Conservation (phyloP, 768 basidiomycete species). For the Psilocybe tampanensis region DNA sequence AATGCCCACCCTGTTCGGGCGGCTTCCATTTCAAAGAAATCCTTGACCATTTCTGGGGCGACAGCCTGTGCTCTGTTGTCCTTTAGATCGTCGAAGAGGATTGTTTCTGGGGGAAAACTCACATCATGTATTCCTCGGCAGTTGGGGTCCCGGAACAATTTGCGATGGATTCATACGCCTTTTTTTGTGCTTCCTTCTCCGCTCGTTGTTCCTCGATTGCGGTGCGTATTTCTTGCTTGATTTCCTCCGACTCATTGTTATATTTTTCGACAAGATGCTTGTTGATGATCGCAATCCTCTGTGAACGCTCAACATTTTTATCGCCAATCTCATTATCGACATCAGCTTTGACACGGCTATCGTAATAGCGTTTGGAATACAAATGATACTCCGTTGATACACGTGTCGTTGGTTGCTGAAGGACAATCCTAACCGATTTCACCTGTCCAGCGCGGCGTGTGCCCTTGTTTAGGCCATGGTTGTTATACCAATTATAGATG, state of each 20-base stretch:
- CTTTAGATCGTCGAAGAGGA: not conserved
- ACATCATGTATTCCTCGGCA: not conserved
- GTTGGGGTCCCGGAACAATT: not conserved
- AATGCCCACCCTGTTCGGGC: conserved; percentile 10
- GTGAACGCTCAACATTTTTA: not conserved
- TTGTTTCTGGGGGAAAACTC: not conserved
- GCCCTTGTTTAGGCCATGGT: not conserved
- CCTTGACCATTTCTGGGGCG: conserved; percentile 4
- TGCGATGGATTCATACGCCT: not conserved
- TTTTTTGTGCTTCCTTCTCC: not conserved
- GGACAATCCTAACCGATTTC: not conserved
- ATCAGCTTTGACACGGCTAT: not conserved
- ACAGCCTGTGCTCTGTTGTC: not conserved
- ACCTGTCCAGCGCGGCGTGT: not conserved
- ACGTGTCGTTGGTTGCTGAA: not conserved
- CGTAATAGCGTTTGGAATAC: not conserved
- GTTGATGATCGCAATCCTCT: conserved; percentile 1
- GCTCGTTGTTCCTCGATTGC: not conserved
- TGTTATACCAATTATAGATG: conserved; percentile 11
- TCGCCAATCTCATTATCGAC: not conserved
- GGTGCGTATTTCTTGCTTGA: not conserved
- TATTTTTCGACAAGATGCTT: not conserved
- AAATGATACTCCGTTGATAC: not conserved
- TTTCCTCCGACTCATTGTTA: not conserved
- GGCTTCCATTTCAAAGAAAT: not conserved